These are phyloP conservation scores for Piper betle DNA, from an alignment of 164 flowering plant genomes.

Conservation along the genomic window DNA sequence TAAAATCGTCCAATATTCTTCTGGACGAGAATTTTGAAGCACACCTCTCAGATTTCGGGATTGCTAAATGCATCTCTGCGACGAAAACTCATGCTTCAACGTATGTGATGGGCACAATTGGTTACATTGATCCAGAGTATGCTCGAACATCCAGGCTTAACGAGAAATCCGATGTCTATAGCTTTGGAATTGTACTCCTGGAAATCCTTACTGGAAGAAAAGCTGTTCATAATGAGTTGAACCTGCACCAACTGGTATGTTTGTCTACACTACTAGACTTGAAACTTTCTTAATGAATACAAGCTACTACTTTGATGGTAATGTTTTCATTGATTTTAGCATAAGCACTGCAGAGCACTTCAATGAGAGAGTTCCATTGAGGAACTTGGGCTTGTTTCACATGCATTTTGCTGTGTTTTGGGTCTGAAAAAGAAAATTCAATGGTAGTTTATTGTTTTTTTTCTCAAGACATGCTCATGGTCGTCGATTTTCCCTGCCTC, in stretches of 20 bases:
- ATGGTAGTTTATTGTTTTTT: not conserved
- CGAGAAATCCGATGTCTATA: constrained; percentile 91
- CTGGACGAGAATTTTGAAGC: constrained; percentile 84
- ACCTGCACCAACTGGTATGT: constrained; percentile 84
- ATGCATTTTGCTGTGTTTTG: too few relatives aligned
- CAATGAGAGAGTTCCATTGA: too few relatives aligned
- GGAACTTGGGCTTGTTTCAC: too few relatives aligned
- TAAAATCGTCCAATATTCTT: constrained; percentile 82
- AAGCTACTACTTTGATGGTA: not conserved
- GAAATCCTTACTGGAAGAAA: constrained; percentile 89
- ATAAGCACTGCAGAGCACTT: too few relatives aligned
- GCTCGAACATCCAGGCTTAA: constrained; percentile 75
- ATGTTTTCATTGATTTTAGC: too few relatives aligned
- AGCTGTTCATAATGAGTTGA: constrained; percentile 76
- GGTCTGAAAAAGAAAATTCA: too few relatives aligned
- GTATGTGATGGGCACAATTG: constrained; percentile 81
- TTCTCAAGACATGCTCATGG: not conserved
- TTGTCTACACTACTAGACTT: not conserved
- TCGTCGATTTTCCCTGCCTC: constrained; percentile 5
- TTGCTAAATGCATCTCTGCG: constrained; percentile 63
- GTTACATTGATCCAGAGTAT: constrained; percentile 96
- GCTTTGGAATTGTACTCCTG: constrained; percentile 88
- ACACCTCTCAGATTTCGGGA: constrained; percentile 90
- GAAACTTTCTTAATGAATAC: not conserved
- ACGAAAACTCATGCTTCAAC: constrained; percentile 80